A percentile compares a stretch with the other conserved stretches of the same genome.
phyloP scores from a whole-genome alignment of 2,329 filamentous ascomycete species.

The Polychaeton citri region DNA sequence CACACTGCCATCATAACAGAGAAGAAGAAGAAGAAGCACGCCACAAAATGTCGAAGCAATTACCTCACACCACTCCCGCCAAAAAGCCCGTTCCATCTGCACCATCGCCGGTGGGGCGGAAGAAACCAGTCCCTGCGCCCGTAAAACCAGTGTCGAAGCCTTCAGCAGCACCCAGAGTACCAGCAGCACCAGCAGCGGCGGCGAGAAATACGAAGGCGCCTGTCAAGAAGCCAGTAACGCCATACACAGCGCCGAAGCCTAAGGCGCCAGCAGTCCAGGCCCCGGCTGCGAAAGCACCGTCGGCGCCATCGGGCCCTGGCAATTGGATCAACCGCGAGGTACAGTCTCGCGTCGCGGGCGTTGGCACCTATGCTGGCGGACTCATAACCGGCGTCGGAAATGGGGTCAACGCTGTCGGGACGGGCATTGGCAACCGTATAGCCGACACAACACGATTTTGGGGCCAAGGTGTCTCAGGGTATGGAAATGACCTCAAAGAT shows the following conservation, averaged over 20 bases:
- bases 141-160: background rate
- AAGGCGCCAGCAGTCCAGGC: background rate
- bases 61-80: no score
- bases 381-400: constrained; percentile 31
- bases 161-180: no score
- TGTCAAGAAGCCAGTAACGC: background rate
- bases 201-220: background rate
- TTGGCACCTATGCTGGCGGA: constrained; percentile 31
- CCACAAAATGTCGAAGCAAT: no score
- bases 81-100: background rate
- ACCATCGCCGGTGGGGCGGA: no score
- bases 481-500: constrained; percentile 39
- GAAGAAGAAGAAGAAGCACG: no score
- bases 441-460: constrained; percentile 31
- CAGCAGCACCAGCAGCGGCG: background rate
- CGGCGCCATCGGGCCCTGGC: constrained; percentile 9
- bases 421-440: constrained; percentile 31
- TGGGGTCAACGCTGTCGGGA: constrained; percentile 33
- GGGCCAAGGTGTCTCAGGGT: constrained; percentile 35
- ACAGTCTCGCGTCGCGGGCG: constrained; percentile 28
- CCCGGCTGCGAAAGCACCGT: background rate
- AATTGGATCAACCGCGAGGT: constrained; percentile 35
- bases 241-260: background rate
- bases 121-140: background rate
- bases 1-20: no score